A percentile compares a stretch with the other conserved stretches of the same genome.
These are phyloP conservation scores for Paramyrothecium sp. DNA, from an alignment of 2,329 filamentous ascomycete genomes.

Conservation along the genomic window DNA sequence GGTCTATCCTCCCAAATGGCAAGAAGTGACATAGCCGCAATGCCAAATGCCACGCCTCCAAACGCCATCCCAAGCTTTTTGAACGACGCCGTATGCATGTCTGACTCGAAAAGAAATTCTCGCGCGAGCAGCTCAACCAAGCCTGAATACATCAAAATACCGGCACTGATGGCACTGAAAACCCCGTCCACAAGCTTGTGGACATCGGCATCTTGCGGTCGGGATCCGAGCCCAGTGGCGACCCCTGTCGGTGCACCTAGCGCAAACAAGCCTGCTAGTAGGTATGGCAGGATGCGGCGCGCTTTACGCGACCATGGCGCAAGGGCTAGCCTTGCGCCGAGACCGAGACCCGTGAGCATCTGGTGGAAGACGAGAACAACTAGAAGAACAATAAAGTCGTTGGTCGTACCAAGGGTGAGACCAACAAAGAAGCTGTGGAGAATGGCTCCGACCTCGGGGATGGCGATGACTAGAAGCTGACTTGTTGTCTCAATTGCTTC, in stretches of 20 bases:
- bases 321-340: conserved; percentile 74
- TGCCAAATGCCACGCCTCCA: conserved; percentile 70
- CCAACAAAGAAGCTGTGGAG: conserved; percentile 88
- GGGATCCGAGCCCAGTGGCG: conserved; percentile 77
- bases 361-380: conserved; percentile 74
- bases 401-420: conserved; percentile 63
- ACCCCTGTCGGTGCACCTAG: conserved; percentile 83
- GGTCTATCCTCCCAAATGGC: conserved; percentile 94
- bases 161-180: conserved; percentile 85
- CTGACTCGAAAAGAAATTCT: conserved; percentile 96
- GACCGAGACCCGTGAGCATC: conserved; percentile 80
- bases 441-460: conserved; percentile 84
- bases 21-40: conserved; percentile 74
- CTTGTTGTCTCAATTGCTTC: conserved; percentile 63
- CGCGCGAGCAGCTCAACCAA: conserved; percentile 92
- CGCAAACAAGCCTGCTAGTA: conserved; percentile 70
- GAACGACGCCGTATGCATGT: conserved; percentile 76
- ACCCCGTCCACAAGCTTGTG: conserved; percentile 77
- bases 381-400: conserved; percentile 51
- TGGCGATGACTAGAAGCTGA: conserved; percentile 77
- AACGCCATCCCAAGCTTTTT: conserved; percentile 69
- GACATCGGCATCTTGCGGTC: conserved; percentile 39
- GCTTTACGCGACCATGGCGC: conserved; percentile 73
- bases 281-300: conserved; percentile 72
- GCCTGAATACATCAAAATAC: conserved; percentile 90